Evolutionary conservation across 306 rosid species (phyloP).

Genomic region (Castanea crenata): DNA sequence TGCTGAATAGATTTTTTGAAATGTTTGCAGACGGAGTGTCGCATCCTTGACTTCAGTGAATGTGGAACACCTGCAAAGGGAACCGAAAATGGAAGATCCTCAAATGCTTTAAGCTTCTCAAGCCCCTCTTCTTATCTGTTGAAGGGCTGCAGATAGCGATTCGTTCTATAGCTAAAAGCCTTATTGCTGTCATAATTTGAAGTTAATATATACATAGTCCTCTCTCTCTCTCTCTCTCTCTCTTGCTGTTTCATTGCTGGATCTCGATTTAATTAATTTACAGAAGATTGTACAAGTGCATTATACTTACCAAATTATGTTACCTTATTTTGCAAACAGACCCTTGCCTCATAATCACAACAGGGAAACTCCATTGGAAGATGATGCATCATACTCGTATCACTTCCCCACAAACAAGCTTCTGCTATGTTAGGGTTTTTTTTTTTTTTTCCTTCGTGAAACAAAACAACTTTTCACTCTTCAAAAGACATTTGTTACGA

Average conservation of each 20-base stretch:
- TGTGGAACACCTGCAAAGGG: conserved; percentile 78
- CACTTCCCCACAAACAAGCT: neutral
- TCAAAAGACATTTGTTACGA: neutral
- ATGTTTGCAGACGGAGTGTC: conserved; percentile 65
- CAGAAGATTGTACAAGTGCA: neutral
- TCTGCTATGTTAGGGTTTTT: neutral
- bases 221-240: neutral
- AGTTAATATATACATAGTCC: conserved; percentile 17
- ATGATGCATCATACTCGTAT: neutral
- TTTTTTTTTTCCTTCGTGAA: neutral
- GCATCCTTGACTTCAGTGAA: conserved; percentile 89
- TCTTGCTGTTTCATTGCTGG: neutral
- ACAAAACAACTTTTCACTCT: neutral
- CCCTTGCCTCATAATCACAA: neutral
- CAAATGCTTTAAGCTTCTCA: conserved; percentile 40
- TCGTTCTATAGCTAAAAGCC: conserved; percentile 11
- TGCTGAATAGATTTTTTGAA: neutral
- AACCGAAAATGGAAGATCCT: conserved; percentile 48
- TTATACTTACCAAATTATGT: neutral
- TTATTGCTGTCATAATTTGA: conserved; percentile 3
- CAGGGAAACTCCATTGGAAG: neutral
- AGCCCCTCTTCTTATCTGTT: conserved; percentile 79
- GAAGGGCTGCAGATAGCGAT: conserved; percentile 69
- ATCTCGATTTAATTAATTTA: conserved; percentile 17
- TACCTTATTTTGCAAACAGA: neutral